phyloP scores from a whole-genome alignment of 768 basidiomycete species.

The Hygrophoropsis aurantiaca region DNA sequence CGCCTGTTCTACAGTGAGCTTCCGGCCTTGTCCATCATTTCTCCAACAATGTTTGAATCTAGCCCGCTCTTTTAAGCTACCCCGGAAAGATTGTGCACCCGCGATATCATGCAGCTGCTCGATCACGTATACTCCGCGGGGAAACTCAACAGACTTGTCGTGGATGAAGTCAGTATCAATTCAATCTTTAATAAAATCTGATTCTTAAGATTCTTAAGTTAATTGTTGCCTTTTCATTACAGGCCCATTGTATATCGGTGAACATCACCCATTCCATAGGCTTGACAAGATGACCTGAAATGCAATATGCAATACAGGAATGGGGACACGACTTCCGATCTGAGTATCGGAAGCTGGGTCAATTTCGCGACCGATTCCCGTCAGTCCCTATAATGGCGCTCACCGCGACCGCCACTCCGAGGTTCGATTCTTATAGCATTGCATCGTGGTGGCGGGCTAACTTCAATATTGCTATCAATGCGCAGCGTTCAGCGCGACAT shows the following conservation, averaged over 20 bases:
- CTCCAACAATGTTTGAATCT: background rate
- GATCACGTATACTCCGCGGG: slow-evolving; percentile 49
- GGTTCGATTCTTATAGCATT: no score
- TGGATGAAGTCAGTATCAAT: slow-evolving; percentile 64
- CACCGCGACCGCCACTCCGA: slow-evolving; percentile 78
- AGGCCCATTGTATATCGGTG: slow-evolving; percentile 87
- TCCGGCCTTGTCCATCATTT: background rate
- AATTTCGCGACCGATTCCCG: slow-evolving; percentile 64
- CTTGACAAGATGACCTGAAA: background rate
- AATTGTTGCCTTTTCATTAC: no score
- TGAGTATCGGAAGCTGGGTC: slow-evolving; percentile 71
- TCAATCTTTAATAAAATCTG: slow-evolving; percentile 2
- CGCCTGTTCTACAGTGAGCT: slow-evolving; percentile 74
- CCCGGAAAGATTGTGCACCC: slow-evolving; percentile 66
- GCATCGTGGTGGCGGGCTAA: no score
- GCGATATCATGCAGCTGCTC: slow-evolving; percentile 54
- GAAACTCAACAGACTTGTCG: slow-evolving; percentile 69
- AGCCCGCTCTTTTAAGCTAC: slow-evolving; percentile 48
- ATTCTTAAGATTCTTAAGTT: background rate
- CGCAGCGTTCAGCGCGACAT: slow-evolving; percentile 78
- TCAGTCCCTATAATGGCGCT: slow-evolving; percentile 84
- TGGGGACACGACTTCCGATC: slow-evolving; percentile 83
- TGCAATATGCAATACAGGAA: slow-evolving; percentile 47
- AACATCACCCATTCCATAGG: slow-evolving; percentile 12
- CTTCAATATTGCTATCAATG: background rate